Evolutionary conservation across 257 asterid genomes (phyloP).

Genomic region (Rubia yunnanensis): DNA sequence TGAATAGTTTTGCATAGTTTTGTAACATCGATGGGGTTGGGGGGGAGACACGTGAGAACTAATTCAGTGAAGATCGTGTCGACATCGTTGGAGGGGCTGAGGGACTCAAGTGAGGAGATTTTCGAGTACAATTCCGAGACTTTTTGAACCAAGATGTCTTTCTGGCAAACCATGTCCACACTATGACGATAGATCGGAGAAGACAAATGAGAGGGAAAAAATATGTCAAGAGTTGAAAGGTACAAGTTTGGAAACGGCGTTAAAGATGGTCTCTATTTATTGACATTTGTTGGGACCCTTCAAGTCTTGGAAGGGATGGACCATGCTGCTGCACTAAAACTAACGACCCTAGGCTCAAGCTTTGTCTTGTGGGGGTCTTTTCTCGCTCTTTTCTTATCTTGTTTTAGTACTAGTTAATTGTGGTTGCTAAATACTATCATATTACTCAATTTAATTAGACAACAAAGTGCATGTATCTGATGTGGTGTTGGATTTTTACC

Average conservation of each 20-base stretch:
- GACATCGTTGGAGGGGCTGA: slow-evolving; percentile 57
- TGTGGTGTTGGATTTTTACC: too few relatives aligned
- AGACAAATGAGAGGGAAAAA: not conserved
- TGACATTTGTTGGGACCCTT: slow-evolving; percentile 31
- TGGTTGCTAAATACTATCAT: not conserved
- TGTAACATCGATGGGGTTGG: slow-evolving; percentile 66
- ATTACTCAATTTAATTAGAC: too few relatives aligned
- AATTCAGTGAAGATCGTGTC: slow-evolving; percentile 60
- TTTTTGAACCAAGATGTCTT: slow-evolving; percentile 52
- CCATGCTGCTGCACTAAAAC: slow-evolving; percentile 16
- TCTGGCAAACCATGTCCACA: slow-evolving; percentile 75
- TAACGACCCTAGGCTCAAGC: not conserved
- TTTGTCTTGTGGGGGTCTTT: not conserved
- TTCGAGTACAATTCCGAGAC: slow-evolving; percentile 40
- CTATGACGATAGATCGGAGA: slow-evolving; percentile 9
- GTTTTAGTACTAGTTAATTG: slow-evolving; percentile 6
- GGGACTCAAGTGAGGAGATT: slow-evolving; percentile 54
- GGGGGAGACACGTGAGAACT: slow-evolving; percentile 72
- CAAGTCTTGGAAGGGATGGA: slow-evolving; percentile 12
- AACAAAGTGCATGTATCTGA: too few relatives aligned
- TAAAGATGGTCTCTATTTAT: slow-evolving; percentile 30
- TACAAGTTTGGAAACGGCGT: not conserved
- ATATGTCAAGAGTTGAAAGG: not conserved
- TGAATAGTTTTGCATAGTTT: slow-evolving; percentile 52
- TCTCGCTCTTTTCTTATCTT: not conserved